Evolutionary conservation across 1,284 basidiomycete genomes (phyloP), one percentile per base, ranked within the genome.

Genomic region (Tilletia horrida): DNA sequence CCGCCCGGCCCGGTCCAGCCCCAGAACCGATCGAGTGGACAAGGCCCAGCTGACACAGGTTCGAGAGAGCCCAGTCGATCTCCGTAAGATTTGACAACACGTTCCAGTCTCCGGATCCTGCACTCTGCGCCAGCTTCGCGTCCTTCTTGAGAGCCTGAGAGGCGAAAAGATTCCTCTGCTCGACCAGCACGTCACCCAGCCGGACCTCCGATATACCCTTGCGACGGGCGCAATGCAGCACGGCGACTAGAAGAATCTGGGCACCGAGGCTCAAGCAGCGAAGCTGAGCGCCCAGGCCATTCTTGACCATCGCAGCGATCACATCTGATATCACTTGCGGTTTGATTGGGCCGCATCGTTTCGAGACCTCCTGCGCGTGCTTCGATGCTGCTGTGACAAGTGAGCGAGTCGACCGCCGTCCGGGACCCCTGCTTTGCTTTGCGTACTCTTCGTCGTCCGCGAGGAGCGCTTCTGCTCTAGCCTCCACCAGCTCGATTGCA

Each of bases 261-360:
- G 75, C 73, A 47, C 79, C 77, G 25, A 78, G 67, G 2, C 76
- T 67, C 2, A 81, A 64, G 8, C 72, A 72, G 23, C 71, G 66
- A 48, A 81, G 74, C 66, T 80, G 78, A 11, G 70, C 68, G 0
- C 71, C 90, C 0, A 90, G 91, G 1, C 94, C 93, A 68, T 90
- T 93, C 72, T 91, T 92, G 76, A 93, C 92, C 91, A 97, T 92
- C 31, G 88, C 88, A 76, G 88, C 88, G 69, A 95, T 89, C 18
- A 97, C 91, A 48, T 88, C 86, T 72, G 87, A 88, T 74, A 96
- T 89, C 72, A 96, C 90, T 29, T 86, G 85, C 1, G 88, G 88
- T 23, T 86, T 85, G 11, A 93, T 92, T 0, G 87, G 79, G 69
- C 18, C 14, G 11, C 29, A 25, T 18, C 14, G 21, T 21, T 14